A percentile compares a stretch with the other conserved stretches of the same genome.
These are phyloP conservation scores for Syzygium jambos DNA, from an alignment of 345 rosid species.

Conservation along the genomic window DNA sequence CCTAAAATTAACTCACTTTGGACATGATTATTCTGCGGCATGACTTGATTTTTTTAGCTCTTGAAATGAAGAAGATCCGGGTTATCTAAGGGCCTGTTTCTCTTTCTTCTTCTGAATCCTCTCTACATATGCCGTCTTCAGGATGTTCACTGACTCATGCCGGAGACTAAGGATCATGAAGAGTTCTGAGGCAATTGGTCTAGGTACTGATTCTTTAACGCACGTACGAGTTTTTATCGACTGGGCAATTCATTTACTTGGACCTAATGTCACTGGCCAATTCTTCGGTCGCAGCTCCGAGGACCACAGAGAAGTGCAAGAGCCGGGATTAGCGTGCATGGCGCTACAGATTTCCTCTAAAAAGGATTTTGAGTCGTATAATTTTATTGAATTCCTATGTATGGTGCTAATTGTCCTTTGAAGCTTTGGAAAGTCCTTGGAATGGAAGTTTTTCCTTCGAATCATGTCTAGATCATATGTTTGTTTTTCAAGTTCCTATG, in stretches of 20 bases:
- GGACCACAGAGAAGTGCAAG: conserved; percentile 44
- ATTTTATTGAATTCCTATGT: background rate
- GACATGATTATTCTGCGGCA: background rate
- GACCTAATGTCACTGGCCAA: background rate
- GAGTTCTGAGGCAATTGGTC: conserved; percentile 42
- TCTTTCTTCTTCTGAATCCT: background rate
- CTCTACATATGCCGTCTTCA: conserved; percentile 2
- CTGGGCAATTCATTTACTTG: background rate
- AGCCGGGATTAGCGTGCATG: background rate
- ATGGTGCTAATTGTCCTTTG: background rate
- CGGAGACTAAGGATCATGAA: conserved; percentile 48
- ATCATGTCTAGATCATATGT: background rate
- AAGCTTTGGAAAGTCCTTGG: background rate
- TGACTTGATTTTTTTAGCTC: background rate
- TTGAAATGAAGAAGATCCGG: background rate
- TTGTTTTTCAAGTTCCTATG: background rate
- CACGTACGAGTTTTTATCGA: background rate
- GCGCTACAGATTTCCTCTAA: background rate
- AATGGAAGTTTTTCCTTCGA: background rate
- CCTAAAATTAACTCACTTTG: background rate
- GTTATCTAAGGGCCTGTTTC: background rate
- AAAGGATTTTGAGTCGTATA: conserved; percentile 4
- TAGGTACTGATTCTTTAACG: conserved; percentile 17
- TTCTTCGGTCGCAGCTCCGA: conserved; percentile 31
- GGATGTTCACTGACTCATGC: conserved; percentile 39